Evolutionary conservation across 2,329 filamentous ascomycete species (phyloP), one percentile per base, ranked within the genome.

Genomic region (Alternaria brassicicola): DNA sequence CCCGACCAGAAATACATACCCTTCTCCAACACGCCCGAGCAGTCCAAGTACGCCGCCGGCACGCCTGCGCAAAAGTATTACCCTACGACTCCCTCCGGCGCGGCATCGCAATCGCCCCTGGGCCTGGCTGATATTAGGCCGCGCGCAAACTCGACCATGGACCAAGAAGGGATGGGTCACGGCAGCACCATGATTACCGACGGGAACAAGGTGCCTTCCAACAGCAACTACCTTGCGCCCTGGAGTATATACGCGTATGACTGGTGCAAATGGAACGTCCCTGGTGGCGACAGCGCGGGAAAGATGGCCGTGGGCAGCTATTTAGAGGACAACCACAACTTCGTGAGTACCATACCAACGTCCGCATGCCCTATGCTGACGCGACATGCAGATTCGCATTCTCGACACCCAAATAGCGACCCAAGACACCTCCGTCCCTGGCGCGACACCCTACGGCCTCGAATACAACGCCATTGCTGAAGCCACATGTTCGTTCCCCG

Each of bases 161-260:
- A 88, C 17, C 92, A 96, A 66, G 86, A 88, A 48, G 81, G 85
- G 13, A 83, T 88, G 39, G 88, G 88, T 30, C 81, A 84, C 3
- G 81, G 81, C 42, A 63, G 63, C 41, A 77, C 78, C 77, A 83
- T 78, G 65, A 84, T 85, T 50, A 89, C 89, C 73, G 90, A 93
- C 71, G 82, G 87, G 50, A 86, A 87, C 63, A 86, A 86, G 73
- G 76, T 86, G 62, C 89, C 74, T 78, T 91, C 74, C 6, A 96
- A 94, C 63, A 96, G 92, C 82, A 97, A 94, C 76, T 97, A 97
- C 74, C 81, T 96, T 63, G 93, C 94, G 4, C 93, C 94, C 0
- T 99, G 95, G 92, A 90, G 93, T 13, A 89, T 96, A 54, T 99
- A 98, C 77, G 94, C 95, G 12, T 94, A 96, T 71, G 95, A 99